Conservation (phyloP, 2,329 filamentous ascomycete species). For the Ilyonectria destructans region DNA sequence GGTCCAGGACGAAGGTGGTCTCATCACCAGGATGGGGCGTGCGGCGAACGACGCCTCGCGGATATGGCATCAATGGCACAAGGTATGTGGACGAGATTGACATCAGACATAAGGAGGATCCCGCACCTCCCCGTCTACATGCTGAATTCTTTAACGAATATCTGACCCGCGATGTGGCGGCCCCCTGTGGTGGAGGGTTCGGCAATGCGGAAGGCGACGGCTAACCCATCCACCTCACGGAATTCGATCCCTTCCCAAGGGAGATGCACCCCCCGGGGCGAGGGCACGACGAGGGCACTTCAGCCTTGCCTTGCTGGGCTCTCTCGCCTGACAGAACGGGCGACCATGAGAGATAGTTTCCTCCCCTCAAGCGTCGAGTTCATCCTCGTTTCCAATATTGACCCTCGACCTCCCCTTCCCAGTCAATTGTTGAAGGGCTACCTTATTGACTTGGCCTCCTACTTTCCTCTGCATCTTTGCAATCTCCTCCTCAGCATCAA, state of each 20-base stretch:
- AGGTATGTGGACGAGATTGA: slow-evolving; percentile 62
- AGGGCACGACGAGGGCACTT: slow-evolving; percentile 38
- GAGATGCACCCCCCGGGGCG: slow-evolving; percentile 37
- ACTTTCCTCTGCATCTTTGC: slow-evolving; percentile 98
- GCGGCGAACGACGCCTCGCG: slow-evolving; percentile 38
- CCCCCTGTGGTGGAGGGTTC: slow-evolving; percentile 32
- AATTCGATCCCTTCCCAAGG: slow-evolving; percentile 48
- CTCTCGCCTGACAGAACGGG: slow-evolving; percentile 14
- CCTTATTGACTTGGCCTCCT: slow-evolving; percentile 89
- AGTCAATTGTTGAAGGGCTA: slow-evolving; percentile 90
- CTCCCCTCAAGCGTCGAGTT: slow-evolving; percentile 58
- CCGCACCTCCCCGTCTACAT: slow-evolving; percentile 42
- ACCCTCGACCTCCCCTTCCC: slow-evolving; percentile 90
- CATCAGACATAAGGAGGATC: slow-evolving; percentile 55
- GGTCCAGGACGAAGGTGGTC: slow-evolving; percentile 43
- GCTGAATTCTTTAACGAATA: slow-evolving; percentile 51
- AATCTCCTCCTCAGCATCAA: slow-evolving; percentile 96
- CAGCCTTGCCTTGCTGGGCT: slow-evolving; percentile 45
- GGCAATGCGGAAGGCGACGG: slow-evolving; percentile 38
- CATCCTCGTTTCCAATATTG: slow-evolving; percentile 82
- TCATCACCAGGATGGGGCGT: slow-evolving; percentile 50
- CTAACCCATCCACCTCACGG: slow-evolving; percentile 38
- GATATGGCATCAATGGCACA: slow-evolving; percentile 42
- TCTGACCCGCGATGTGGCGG: slow-evolving; percentile 40
- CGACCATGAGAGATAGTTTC: slow-evolving; percentile 38